phyloP scores from a whole-genome alignment of 106 monocot species.

The Dioscorea alata region DNA sequence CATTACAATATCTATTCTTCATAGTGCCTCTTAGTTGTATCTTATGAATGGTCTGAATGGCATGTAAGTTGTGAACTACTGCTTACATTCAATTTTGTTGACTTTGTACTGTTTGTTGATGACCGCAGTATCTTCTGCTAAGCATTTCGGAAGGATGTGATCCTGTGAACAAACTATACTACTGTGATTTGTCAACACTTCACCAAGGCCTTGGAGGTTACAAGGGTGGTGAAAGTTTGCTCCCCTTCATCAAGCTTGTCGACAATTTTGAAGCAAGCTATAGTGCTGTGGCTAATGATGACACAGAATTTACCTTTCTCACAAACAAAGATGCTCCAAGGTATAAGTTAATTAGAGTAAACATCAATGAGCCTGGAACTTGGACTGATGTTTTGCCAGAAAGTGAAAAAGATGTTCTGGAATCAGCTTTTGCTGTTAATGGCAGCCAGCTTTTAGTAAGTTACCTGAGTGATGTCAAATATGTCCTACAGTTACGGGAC shows the following conservation, averaged over 20 bases:
- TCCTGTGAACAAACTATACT: constrained; percentile 87
- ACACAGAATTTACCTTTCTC: constrained; percentile 68
- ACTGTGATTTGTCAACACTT: constrained; percentile 61
- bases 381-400: constrained; percentile 74
- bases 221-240: constrained; percentile 31
- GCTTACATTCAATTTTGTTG: constrained; percentile 2
- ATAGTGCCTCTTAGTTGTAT: no score
- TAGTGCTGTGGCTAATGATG: constrained; percentile 64
- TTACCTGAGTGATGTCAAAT: constrained; percentile 85
- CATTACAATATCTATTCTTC: no score
- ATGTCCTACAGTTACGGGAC: constrained; percentile 70
- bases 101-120: constrained; percentile 8
- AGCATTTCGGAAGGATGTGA: constrained; percentile 58
- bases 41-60: no score
- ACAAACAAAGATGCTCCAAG: constrained; percentile 86
- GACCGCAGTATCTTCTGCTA: constrained; percentile 68
- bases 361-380: constrained; percentile 47
- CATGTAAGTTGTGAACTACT: no score
- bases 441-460: constrained; percentile 56
- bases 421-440: constrained; percentile 71
- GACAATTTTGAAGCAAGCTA: constrained; percentile 83
- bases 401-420: constrained; percentile 65
- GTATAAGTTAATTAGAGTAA: constrained; percentile 65
- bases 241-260: constrained; percentile 85
- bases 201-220: constrained; percentile 55